phyloP scores from a whole-genome alignment of 345 rosid species.

The Mercurialis annua region DNA sequence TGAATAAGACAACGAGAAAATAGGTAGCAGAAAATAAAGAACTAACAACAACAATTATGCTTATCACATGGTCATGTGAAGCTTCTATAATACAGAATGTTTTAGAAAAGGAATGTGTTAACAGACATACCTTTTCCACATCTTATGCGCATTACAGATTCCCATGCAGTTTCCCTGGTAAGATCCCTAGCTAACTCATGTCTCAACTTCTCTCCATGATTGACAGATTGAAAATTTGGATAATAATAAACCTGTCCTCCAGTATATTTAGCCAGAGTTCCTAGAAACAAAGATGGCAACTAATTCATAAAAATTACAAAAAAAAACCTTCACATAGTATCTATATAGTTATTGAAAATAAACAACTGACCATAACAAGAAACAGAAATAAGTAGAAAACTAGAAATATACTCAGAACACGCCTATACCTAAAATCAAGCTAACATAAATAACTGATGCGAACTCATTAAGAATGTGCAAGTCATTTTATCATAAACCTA shows the following conservation, averaged over 20 bases:
- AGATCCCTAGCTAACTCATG: constrained; percentile 92
- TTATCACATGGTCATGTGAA: background rate
- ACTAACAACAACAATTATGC: background rate
- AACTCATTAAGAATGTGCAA: background rate
- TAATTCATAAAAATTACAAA: constrained; percentile 3
- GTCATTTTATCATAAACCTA: background rate
- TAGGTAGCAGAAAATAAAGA: background rate
- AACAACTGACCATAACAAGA: background rate
- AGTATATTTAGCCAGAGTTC: constrained; percentile 90
- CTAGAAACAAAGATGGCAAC: constrained; percentile 31
- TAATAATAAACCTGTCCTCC: constrained; percentile 96
- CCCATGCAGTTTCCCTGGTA: constrained; percentile 99
- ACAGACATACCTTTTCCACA: constrained; percentile 83
- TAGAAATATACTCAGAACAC: background rate
- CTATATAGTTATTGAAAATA: background rate
- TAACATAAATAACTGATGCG: background rate
- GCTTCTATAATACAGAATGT: background rate
- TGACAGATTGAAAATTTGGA: constrained; percentile 75
- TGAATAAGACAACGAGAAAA: background rate
- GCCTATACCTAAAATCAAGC: background rate
- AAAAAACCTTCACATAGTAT: background rate
- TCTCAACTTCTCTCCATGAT: constrained; percentile 78
- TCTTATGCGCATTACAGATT: constrained; percentile 98
- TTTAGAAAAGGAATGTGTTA: background rate
- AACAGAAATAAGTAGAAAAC: background rate